Evolutionary conservation across 179 eudicot genomes (phyloP).

Genomic region (Gypsophila paniculata): DNA sequence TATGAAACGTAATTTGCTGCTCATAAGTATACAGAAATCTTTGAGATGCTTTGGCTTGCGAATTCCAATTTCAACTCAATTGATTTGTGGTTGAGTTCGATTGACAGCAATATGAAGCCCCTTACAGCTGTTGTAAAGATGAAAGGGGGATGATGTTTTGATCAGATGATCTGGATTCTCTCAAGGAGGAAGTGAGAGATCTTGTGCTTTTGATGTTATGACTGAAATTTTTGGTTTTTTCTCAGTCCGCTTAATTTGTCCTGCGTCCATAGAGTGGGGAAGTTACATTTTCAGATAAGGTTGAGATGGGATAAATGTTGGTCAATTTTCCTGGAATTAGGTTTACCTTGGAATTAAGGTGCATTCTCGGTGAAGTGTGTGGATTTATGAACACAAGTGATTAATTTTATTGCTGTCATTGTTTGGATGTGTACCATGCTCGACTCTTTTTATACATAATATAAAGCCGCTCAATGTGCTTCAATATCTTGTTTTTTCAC

Average conservation of each 20-base stretch:
- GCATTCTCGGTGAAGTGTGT: background rate
- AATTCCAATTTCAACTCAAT: background rate
- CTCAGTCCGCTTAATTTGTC: background rate
- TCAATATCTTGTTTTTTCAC: background rate
- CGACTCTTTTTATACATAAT: background rate
- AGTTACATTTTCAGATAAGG: background rate
- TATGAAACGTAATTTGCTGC: background rate
- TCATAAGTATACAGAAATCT: background rate
- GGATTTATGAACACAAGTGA: too few species aligned
- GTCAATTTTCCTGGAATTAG: background rate
- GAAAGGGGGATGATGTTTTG: background rate
- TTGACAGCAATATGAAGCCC: background rate
- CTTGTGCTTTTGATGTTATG: background rate
- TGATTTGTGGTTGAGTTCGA: constrained; percentile 7
- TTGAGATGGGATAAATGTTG: background rate
- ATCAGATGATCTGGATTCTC: background rate
- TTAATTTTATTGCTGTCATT: background rate
- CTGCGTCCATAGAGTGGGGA: background rate
- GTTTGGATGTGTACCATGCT: background rate
- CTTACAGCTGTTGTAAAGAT: background rate
- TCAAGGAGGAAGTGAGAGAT: background rate
- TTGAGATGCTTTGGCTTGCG: background rate
- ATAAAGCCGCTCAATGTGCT: background rate
- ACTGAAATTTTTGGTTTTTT: background rate
- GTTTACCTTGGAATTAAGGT: background rate